Percentiles rank a stretch among this genome's conserved stretches.
Conservation (phyloP, 2,329 filamentous ascomycete species). For the Arthrobotrys conoides region DNA sequence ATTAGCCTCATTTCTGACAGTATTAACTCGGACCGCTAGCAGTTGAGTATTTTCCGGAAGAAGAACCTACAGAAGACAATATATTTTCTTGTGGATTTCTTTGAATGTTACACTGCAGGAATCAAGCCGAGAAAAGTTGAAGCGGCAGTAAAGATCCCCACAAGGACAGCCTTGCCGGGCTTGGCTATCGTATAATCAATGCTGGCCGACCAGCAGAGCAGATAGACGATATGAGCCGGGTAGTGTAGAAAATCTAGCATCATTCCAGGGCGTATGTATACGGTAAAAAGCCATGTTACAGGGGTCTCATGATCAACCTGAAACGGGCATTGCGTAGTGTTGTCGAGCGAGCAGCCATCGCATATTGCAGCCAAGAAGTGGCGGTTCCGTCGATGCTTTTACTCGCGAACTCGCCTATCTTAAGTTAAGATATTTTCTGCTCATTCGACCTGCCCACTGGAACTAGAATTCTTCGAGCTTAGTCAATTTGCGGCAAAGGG, state of each 20-base stretch:
- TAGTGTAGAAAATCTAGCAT: background rate
- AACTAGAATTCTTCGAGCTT: slow-evolving; percentile 12
- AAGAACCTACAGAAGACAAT: too few species aligned
- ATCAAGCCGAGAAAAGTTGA: too few species aligned
- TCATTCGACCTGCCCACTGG: background rate
- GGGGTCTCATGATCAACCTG: slow-evolving; percentile 44
- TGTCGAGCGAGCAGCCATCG: background rate
- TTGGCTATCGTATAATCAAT: too few species aligned
- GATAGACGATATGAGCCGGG: background rate
- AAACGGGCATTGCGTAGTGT: slow-evolving; percentile 57
- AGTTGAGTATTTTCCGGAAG: too few species aligned
- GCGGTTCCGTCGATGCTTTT: background rate
- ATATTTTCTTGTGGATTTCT: too few species aligned
- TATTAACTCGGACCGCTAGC: too few species aligned
- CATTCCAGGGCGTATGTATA: background rate
- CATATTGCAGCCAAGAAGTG: too few species aligned
- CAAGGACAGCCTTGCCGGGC: too few species aligned
- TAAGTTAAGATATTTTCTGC: background rate
- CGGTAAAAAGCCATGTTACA: slow-evolving; percentile 1
- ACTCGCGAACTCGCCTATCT: slow-evolving; percentile 27
- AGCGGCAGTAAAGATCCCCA: too few species aligned
- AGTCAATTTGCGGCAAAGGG: background rate
- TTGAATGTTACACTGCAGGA: too few species aligned
- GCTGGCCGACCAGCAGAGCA: too few species aligned
- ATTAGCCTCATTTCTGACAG: too few species aligned